phyloP scores from a whole-genome alignment of 176 grass and related monocot genomes.

The Oryza australiensis region DNA sequence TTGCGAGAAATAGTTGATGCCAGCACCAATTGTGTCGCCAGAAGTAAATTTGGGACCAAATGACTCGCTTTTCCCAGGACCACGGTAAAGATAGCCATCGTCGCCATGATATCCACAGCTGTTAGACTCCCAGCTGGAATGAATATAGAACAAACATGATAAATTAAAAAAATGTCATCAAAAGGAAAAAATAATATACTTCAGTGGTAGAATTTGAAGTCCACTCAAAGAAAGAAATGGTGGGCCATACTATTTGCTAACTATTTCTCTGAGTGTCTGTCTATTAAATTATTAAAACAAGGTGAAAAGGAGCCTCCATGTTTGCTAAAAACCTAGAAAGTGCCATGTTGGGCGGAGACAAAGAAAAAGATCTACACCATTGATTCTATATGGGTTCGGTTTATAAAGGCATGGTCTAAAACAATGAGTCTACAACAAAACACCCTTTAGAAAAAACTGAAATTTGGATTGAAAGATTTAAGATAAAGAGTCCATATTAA shows the following conservation, averaged over 20 bases:
- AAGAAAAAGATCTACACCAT: too few species aligned
- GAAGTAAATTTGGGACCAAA: conserved; percentile 95
- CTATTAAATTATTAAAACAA: neutral
- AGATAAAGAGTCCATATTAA: too few species aligned
- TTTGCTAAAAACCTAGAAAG: neutral
- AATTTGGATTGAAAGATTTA: too few species aligned
- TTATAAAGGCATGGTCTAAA: too few species aligned
- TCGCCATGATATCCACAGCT: conserved; percentile 96
- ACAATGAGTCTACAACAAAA: too few species aligned
- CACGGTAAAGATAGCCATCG: conserved; percentile 73
- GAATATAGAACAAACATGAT: conserved; percentile 27
- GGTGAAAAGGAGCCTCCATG: neutral
- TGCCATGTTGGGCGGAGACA: neutral
- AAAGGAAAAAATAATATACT: conserved; percentile 11
- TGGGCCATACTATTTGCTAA: neutral
- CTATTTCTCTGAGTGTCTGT: neutral
- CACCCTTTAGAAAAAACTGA: too few species aligned
- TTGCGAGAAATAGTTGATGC: conserved; percentile 85
- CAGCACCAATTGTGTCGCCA: conserved; percentile 79
- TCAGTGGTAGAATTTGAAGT: conserved; percentile 24
- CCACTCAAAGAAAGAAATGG: conserved; percentile 14
- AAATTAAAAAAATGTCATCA: neutral
- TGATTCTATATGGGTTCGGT: too few species aligned
- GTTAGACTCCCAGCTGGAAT: conserved; percentile 81
- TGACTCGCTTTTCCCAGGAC: conserved; percentile 54